Evolutionary conservation across 2,329 filamentous ascomycete species (phyloP).

Genomic region (Chaetomiaceae sp.): DNA sequence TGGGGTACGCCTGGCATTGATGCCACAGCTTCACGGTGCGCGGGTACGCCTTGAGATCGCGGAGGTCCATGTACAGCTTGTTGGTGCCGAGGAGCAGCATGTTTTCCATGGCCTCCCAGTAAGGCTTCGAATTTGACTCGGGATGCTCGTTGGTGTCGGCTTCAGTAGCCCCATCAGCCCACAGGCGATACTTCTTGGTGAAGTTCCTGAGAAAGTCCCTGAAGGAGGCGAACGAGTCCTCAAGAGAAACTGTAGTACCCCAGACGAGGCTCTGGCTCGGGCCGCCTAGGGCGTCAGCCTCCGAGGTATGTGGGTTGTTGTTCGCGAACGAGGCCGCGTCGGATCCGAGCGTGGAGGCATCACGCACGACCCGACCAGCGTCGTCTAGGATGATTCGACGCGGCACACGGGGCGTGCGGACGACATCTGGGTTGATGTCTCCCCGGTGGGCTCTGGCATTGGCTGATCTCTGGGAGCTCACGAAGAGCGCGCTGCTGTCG

Average conservation of each 20-base stretch:
- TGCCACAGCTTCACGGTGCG: constrained; percentile 92
- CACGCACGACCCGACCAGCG: constrained; percentile 50
- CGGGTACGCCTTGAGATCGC: constrained; percentile 87
- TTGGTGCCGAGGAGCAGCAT: constrained; percentile 84
- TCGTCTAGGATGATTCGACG: constrained; percentile 56
- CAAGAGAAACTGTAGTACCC: constrained; percentile 94
- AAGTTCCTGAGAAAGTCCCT: constrained; percentile 92
- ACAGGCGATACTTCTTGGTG: constrained; percentile 88
- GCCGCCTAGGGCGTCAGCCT: constrained; percentile 82
- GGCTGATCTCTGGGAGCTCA: constrained; percentile 55
- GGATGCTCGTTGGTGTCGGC: constrained; percentile 65
- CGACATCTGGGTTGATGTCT: constrained; percentile 78
- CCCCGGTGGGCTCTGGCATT: constrained; percentile 61
- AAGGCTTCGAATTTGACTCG: constrained; percentile 71
- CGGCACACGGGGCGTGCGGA: constrained; percentile 45
- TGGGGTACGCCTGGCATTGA: constrained; percentile 87
- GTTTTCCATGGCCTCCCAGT: constrained; percentile 76
- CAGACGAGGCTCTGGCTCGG: constrained; percentile 79
- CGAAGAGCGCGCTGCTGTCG: constrained; percentile 82
- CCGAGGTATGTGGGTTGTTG: constrained; percentile 76
- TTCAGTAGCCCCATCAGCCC: constrained; percentile 75
- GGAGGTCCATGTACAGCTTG: constrained; percentile 80
- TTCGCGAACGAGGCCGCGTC: constrained; percentile 57
- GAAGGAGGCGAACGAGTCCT: constrained; percentile 80
- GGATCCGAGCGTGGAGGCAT: constrained; percentile 45